Evolutionary conservation across 225 moss, liverwort and hornwort genomes (phyloP), one percentile per base, ranked within the genome.

Genomic region (Ulota crispa): DNA sequence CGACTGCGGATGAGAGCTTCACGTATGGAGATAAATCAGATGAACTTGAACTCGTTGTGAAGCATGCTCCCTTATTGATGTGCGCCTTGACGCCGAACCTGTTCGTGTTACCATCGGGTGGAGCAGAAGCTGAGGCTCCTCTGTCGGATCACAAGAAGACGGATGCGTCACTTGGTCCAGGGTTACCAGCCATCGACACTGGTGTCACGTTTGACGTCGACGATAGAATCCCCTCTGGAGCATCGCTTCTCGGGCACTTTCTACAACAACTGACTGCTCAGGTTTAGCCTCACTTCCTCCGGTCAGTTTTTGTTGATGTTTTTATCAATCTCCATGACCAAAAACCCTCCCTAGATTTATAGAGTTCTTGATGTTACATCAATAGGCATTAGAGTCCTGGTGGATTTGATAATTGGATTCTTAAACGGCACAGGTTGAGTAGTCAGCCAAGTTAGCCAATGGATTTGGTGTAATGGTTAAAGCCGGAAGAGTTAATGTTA

Each of bases 61-160:
- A 87, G 87, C 95, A 93, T 73, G 83, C 87, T 41, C 93, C 96
- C 7, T 87, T 95, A 87, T 84, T 97, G 79, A 81, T 97, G 76
- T 95, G 96, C 72, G 81, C 93, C 55, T 91, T 97, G 85, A 93
- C 96, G 41, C 92, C 89, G 54, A 91, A 89, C 12, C 56, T 97
- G 66, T 97, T 97, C 67, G 95, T 97, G 26, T 82, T 97, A 59
- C 96, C 96, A 53, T 95, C 96, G 52, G 89, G 90, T 75, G 95
- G 96, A 71, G 90, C 95, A 78, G 93, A 93, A 83, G 90, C 95
- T 10, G 89, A 92, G 76, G 91, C 90, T 30, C 92, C 95, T 64
- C 92, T 97, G 21, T 91, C 95, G 36, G 90, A 89, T 74, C 82
- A 63, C 70, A 91, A 92, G 68, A 91, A 92, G 71, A 81, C 86